Evolutionary conservation across 768 basidiomycete species (phyloP).

Genomic region (Cystobasidium tubakii): DNA sequence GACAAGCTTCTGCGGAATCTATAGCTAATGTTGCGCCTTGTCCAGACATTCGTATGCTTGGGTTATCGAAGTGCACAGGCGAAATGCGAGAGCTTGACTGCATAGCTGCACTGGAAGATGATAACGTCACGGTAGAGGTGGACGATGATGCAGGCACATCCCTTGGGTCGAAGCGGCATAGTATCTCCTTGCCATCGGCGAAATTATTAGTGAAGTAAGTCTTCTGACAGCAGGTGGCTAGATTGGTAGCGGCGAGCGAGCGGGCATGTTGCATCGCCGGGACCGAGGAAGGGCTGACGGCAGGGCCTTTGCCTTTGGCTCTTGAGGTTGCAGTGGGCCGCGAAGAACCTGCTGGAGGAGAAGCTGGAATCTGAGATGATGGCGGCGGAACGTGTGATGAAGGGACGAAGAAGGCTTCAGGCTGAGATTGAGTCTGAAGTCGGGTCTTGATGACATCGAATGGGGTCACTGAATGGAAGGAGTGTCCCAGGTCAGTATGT

Average conservation of each 20-base stretch:
- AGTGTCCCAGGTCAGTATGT: not conserved
- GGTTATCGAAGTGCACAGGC: not conserved
- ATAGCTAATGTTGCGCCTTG: not conserved
- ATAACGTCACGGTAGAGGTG: slow-evolving; percentile 48
- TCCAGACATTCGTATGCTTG: not conserved
- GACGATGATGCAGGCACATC: slow-evolving; percentile 31
- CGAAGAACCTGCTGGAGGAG: not conserved
- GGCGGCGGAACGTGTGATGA: slow-evolving; percentile 38
- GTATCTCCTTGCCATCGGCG: slow-evolving; percentile 34
- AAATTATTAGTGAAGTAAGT: slow-evolving; percentile 39
- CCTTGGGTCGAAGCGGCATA: slow-evolving; percentile 43
- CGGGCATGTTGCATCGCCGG: slow-evolving; percentile 17
- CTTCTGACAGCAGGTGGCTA: slow-evolving; percentile 42
- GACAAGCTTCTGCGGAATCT: slow-evolving; percentile 28
- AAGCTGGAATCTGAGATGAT: not conserved
- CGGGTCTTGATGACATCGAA: slow-evolving; percentile 98
- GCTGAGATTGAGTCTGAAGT: slow-evolving; percentile 69
- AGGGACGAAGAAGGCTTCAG: slow-evolving; percentile 52
- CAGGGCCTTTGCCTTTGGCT: slow-evolving; percentile 29
- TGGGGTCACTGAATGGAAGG: slow-evolving; percentile 72
- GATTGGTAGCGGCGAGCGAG: slow-evolving; percentile 33
- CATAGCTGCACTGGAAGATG: slow-evolving; percentile 13
- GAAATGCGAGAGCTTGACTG: not conserved
- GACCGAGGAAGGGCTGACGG: not conserved
- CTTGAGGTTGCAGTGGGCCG: not conserved